Conservation (phyloP, 805 yeast genomes). For the Ogataea paradorogensis region DNA sequence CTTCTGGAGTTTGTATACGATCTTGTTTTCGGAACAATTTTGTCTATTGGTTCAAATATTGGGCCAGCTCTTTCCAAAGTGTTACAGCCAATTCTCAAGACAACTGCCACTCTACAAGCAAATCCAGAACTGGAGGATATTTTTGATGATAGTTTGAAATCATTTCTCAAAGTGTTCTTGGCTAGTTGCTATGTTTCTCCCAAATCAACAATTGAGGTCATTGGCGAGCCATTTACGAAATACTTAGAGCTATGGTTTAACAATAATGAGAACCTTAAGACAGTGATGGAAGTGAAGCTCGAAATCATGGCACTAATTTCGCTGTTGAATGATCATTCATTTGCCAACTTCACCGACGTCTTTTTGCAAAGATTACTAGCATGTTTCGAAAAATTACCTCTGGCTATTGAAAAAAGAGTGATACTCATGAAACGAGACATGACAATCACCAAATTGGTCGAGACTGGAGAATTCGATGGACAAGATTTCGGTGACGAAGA, state of each 20-base stretch:
- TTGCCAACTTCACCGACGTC: slow-evolving; percentile 24
- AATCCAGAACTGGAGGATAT: slow-evolving; percentile 18
- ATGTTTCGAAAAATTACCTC: slow-evolving; percentile 44
- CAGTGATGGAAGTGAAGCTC: slow-evolving; percentile 54
- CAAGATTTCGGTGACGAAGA: slow-evolving; percentile 19
- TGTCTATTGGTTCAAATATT: slow-evolving; percentile 16
- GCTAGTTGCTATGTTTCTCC: slow-evolving; percentile 41
- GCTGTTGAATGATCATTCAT: slow-evolving; percentile 36
- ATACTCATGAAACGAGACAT: slow-evolving; percentile 41
- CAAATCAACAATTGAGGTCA: slow-evolving; percentile 33
- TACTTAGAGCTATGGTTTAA: slow-evolving; percentile 48
- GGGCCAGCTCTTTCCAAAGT: slow-evolving; percentile 19
- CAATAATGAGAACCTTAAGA: slow-evolving; percentile 42
- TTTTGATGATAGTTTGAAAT: slow-evolving; percentile 18
- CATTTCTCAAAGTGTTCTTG: slow-evolving; percentile 41
- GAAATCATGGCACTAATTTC: slow-evolving; percentile 47
- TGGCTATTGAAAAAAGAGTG: slow-evolving; percentile 46
- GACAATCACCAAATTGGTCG: slow-evolving; percentile 31
- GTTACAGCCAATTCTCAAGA: slow-evolving; percentile 19
- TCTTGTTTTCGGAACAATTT: slow-evolving; percentile 12
- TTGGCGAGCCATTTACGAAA: slow-evolving; percentile 36
- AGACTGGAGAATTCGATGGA: slow-evolving; percentile 33
- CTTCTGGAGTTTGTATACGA: slow-evolving; percentile 23
- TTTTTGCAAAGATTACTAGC: slow-evolving; percentile 37
- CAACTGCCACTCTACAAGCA: slow-evolving; percentile 33